Percentiles rank a stretch among this genome's conserved stretches.
These are phyloP conservation scores for Fusarium vanettenii DNA, from an alignment of 2,329 filamentous ascomycete species.

Conservation along the genomic window DNA sequence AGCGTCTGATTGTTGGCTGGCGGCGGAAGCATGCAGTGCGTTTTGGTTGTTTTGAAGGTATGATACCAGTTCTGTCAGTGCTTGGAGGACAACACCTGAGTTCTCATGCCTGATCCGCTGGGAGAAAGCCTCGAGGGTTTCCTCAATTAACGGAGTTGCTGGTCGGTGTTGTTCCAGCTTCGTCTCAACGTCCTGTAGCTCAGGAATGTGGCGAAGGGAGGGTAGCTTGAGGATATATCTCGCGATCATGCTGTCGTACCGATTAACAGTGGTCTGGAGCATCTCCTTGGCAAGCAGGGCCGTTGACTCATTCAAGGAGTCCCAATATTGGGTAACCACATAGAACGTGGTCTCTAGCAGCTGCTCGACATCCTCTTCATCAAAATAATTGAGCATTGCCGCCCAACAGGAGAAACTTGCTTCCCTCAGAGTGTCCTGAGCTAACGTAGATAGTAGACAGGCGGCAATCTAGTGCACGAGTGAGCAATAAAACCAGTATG, in stretches of 20 bases:
- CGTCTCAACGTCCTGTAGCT: conserved; percentile 74
- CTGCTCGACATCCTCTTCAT: conserved; percentile 80
- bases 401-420: conserved; percentile 88
- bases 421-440: conserved; percentile 78
- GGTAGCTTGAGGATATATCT: conserved; percentile 81
- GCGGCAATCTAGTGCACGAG: conserved; percentile 76
- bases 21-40: conserved; percentile 81
- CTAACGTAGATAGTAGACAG: conserved; percentile 87
- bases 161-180: conserved; percentile 75
- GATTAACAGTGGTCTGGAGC: conserved; percentile 73
- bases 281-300: conserved; percentile 70
- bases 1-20: conserved; percentile 85
- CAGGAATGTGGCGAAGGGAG: conserved; percentile 76
- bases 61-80: conserved; percentile 79
- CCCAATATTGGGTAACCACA: conserved; percentile 86
- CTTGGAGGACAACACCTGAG: conserved; percentile 83
- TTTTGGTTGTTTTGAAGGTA: conserved; percentile 81
- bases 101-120: conserved; percentile 85
- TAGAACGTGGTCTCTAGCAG: conserved; percentile 92
- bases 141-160: conserved; percentile 55
- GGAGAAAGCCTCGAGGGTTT: conserved; percentile 77
- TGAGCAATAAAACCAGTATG: neutral
- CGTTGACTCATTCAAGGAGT: conserved; percentile 69
- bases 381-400: conserved; percentile 78
- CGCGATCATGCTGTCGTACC: conserved; percentile 69